Evolutionary conservation across 2,329 filamentous ascomycete species (phyloP), one percentile per base, ranked within the genome.

Genomic region (Alternaria sp.): DNA sequence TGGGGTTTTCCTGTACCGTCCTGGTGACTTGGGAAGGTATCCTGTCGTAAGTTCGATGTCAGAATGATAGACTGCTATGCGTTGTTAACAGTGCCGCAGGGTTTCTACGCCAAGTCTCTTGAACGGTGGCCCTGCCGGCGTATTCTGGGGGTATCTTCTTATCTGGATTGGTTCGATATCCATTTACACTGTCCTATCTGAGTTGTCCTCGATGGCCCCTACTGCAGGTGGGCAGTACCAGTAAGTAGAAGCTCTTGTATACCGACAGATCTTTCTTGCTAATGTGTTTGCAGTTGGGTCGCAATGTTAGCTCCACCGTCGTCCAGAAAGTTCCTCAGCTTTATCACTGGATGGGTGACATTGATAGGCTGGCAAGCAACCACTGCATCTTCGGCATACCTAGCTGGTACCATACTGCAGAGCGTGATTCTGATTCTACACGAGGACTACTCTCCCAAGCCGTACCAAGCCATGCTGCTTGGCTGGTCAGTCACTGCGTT

Each of bases 391-490:
- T 60, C 56, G 0, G 61, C 61, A 0, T 67, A 49, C 21, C 44
- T 69, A 6, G 47, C 25, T 11, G 47, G 56, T 19, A 59, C 54
- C 8, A 40, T 67, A 4, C 56, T 69, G 8, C 53, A 62, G n/a
- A 65, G 57, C 13, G 36, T 62, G 2, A 57, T 63, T 3, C 17
- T 56, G 2, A 32, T 67, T 6, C 55, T 44, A 17, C 15, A 66
- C 32, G 43, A 65, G 0, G 17, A 28, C 6, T 70, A 68, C 36
- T 80, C 81, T 52, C 62, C 71, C 0, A 62, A 82, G 52, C 63
- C 70, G 15, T 86, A 82, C 81, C 84, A 86, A 50, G 81, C 75
- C 1, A 85, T 82, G 1, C 73, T 86, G 2, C 67, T 85, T 1
- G 78, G 80, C 47, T 83, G 80, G 65, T 82, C 80, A 0, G 69